A percentile compares a stretch with the other conserved stretches of the same genome.
Conservation (phyloP, 768 basidiomycete species). For the Trichaptum fuscoviolaceum region DNA sequence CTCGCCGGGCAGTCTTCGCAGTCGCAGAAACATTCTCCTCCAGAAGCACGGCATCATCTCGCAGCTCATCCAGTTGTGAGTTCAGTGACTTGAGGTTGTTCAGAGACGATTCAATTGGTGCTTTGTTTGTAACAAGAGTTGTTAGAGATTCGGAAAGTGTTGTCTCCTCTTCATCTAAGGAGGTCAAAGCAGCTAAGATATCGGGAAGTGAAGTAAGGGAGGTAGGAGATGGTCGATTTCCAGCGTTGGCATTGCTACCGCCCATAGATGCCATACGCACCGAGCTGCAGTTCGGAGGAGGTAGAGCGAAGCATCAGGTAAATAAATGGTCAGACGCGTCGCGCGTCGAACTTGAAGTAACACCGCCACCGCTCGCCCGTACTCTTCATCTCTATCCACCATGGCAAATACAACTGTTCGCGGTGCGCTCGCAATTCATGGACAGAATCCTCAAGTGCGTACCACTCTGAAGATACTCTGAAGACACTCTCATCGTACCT, state of each 20-base stretch:
- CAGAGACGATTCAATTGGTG: constrained; percentile 60
- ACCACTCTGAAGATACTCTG: too few relatives aligned
- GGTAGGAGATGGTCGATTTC: constrained; percentile 17
- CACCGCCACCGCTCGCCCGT: not conserved
- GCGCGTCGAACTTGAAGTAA: not conserved
- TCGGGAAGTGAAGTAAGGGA: constrained; percentile 58
- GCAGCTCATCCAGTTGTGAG: constrained; percentile 59
- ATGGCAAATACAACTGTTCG: constrained; percentile 94
- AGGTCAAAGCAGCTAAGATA: constrained; percentile 69
- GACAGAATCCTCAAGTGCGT: constrained; percentile 90
- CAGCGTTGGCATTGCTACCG: not conserved
- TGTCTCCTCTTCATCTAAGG: constrained; percentile 71
- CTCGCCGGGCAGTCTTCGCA: constrained; percentile 75
- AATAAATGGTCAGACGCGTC: not conserved
- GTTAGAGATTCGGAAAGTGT: constrained; percentile 71
- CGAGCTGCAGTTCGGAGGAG: too few relatives aligned
- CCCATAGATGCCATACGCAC: not conserved
- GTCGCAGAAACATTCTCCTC: constrained; percentile 60
- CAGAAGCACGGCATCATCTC: constrained; percentile 50
- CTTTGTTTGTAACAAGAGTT: constrained; percentile 59
- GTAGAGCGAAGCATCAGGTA: too few relatives aligned
- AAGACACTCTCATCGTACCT: constrained; percentile 11
- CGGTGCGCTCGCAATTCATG: constrained; percentile 88
- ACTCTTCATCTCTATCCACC: constrained; percentile 10
- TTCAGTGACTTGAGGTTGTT: constrained; percentile 53